phyloP scores from a whole-genome alignment of 169 alveolate genomes.

The Cryptosporidium baileyi region DNA sequence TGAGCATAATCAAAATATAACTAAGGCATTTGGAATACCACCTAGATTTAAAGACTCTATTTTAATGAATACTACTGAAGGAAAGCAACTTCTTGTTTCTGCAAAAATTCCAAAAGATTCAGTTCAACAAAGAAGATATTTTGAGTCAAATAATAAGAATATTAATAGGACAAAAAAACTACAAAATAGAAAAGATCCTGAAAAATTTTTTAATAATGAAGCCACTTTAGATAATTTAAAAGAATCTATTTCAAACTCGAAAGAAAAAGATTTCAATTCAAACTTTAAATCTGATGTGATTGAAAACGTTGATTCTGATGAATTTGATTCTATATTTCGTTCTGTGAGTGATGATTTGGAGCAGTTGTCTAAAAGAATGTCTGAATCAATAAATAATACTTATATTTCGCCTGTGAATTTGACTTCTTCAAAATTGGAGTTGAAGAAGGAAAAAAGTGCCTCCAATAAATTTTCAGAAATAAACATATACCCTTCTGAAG shows the following conservation, averaged over 20 bases:
- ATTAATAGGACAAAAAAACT: background rate
- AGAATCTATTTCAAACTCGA: background rate
- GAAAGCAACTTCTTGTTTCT: constrained; percentile 28
- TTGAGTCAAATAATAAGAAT: background rate
- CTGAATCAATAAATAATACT: background rate
- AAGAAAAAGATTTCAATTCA: background rate
- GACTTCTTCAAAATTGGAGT: constrained; percentile 18
- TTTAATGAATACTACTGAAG: constrained; percentile 23
- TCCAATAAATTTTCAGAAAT: background rate
- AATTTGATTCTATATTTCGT: constrained; percentile 35
- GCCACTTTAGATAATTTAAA: background rate
- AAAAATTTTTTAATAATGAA: background rate
- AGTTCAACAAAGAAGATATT: background rate
- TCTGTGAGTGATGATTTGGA: constrained; percentile 58
- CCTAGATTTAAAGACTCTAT: constrained; percentile 55
- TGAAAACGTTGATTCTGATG: background rate
- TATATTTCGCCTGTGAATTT: background rate
- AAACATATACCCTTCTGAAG: background rate
- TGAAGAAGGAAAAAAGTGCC: too few relatives aligned
- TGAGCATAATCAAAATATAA: background rate
- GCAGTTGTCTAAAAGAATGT: constrained; percentile 38
- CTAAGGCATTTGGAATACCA: constrained; percentile 68
- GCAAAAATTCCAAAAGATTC: constrained; percentile 15
- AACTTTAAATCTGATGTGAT: background rate
- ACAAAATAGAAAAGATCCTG: background rate